These are phyloP conservation scores for Arthroderma sp. DNA, from an alignment of 2,329 filamentous ascomycete species.

Conservation along the genomic window DNA sequence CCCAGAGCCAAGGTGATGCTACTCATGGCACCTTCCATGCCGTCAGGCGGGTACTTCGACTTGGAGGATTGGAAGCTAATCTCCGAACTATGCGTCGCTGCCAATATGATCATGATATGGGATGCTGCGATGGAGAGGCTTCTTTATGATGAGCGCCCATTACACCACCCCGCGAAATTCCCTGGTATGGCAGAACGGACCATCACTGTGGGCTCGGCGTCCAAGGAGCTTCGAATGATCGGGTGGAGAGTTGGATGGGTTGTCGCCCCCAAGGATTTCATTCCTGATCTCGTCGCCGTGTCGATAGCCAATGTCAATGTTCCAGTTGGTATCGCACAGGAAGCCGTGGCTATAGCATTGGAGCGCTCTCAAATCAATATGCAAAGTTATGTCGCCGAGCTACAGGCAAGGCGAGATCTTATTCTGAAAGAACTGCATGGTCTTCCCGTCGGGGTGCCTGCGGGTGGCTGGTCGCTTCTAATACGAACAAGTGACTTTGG, in stretches of 20 bases:
- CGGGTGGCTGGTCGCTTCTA: slow-evolving; percentile 6
- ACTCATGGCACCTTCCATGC: slow-evolving; percentile 4
- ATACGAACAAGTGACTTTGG: slow-evolving; percentile 4
- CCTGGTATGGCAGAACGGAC: slow-evolving; percentile 3
- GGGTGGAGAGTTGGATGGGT: slow-evolving; percentile 5
- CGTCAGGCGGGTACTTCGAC: not conserved
- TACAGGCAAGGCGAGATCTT: slow-evolving; percentile 2
- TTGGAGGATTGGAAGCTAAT: slow-evolving; percentile 2
- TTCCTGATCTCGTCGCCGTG: slow-evolving; percentile 3
- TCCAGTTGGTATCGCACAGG: slow-evolving; percentile 3
- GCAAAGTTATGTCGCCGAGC: slow-evolving; percentile 2
- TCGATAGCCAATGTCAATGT: slow-evolving; percentile 2
- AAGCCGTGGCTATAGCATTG: slow-evolving; percentile 1
- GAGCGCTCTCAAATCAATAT: slow-evolving; percentile 1
- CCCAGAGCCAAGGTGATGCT: slow-evolving; percentile 3
- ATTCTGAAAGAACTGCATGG: slow-evolving; percentile 2
- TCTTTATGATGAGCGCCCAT: not conserved
- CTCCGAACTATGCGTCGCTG: slow-evolving; percentile 1
- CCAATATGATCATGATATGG: slow-evolving; percentile 1
- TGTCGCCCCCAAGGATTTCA: slow-evolving; percentile 1
- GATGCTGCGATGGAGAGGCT: slow-evolving; percentile 4
- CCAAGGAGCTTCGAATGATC: slow-evolving; percentile 5
- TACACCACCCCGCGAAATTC: slow-evolving; percentile 1
- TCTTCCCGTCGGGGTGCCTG: slow-evolving; percentile 3
- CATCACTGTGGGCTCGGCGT: slow-evolving; percentile 3